Conservation (phyloP, 2,329 filamentous ascomycete species). For the Didymella arachidicola region DNA sequence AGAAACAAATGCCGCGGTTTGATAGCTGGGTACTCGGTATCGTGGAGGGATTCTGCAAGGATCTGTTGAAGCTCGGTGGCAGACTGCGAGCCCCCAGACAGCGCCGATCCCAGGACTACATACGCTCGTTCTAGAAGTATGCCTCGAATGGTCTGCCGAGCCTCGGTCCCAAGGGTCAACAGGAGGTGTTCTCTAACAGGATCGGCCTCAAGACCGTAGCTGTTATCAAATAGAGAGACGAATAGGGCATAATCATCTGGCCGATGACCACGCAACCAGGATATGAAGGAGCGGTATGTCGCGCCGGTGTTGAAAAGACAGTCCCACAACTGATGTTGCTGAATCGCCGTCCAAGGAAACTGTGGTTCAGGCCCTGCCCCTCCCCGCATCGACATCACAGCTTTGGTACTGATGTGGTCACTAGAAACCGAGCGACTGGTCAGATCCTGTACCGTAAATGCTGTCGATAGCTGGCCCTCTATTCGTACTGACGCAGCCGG, state of each 20-base stretch:
- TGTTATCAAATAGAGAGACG: neutral
- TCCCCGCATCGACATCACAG: slow-evolving; percentile 22
- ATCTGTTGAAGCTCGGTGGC: neutral
- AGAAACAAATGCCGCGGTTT: neutral
- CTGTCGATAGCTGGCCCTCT: neutral
- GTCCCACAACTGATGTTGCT: neutral
- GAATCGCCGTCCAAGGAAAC: neutral
- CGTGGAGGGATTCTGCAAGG: neutral
- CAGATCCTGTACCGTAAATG: neutral
- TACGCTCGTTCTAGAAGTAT: neutral
- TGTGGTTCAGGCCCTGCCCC: slow-evolving; percentile 1
- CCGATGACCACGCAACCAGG: neutral
- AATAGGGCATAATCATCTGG: neutral
- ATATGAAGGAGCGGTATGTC: neutral
- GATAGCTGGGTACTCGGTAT: slow-evolving; percentile 2
- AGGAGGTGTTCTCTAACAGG: neutral
- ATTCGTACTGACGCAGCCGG: slow-evolving; percentile 3
- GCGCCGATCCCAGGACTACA: neutral
- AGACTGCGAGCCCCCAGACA: neutral
- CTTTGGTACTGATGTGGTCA: slow-evolving; percentile 1
- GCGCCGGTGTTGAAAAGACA: slow-evolving; percentile 4
- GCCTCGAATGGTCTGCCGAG: neutral
- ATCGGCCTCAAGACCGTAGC: neutral
- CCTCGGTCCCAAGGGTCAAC: neutral
- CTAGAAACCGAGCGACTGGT: slow-evolving; percentile 2